A percentile compares a stretch with the other conserved stretches of the same genome.
Evolutionary conservation across 371 early-diverging fungal species (phyloP).

Genomic region (Phascolomyces articulosus): DNA sequence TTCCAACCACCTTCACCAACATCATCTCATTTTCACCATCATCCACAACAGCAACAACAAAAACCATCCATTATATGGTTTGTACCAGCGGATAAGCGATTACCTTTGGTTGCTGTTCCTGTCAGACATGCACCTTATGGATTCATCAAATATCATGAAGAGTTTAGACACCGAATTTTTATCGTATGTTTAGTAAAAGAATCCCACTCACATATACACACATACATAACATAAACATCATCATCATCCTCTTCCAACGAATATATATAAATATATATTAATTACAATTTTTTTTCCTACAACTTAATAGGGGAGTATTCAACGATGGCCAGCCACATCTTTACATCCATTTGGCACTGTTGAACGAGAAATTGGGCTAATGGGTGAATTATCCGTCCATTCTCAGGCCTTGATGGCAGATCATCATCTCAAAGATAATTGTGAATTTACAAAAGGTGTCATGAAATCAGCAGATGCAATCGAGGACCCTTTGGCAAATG

Average conservation of each 20-base stretch:
- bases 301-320: slow-evolving; percentile 28
- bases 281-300: not conserved
- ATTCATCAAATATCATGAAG: slow-evolving; percentile 37
- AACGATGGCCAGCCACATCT: slow-evolving; percentile 44
- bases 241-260: too few relatives aligned
- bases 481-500: not conserved
- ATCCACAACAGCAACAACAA: slow-evolving; percentile 18
- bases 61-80: slow-evolving; percentile 60
- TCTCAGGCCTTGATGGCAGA: slow-evolving; percentile 38
- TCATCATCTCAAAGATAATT: slow-evolving; percentile 35
- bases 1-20: not conserved
- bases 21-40: not conserved
- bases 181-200: slow-evolving; percentile 27
- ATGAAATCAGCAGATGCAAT: slow-evolving; percentile 18
- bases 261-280: too few relatives aligned
- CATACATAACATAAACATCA: too few relatives aligned
- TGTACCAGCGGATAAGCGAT: slow-evolving; percentile 62
- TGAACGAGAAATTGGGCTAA: slow-evolving; percentile 42
- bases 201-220: too few relatives aligned
- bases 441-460: slow-evolving; percentile 27
- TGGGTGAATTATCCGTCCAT: slow-evolving; percentile 41
- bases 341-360: slow-evolving; percentile 47
- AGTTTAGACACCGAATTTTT: slow-evolving; percentile 40
- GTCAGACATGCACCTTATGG: slow-evolving; percentile 36
- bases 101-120: slow-evolving; percentile 66